Base-by-base conservation (phyloP, 2,329 filamentous ascomycete species). In the Penicillium verrucosum region DNA sequence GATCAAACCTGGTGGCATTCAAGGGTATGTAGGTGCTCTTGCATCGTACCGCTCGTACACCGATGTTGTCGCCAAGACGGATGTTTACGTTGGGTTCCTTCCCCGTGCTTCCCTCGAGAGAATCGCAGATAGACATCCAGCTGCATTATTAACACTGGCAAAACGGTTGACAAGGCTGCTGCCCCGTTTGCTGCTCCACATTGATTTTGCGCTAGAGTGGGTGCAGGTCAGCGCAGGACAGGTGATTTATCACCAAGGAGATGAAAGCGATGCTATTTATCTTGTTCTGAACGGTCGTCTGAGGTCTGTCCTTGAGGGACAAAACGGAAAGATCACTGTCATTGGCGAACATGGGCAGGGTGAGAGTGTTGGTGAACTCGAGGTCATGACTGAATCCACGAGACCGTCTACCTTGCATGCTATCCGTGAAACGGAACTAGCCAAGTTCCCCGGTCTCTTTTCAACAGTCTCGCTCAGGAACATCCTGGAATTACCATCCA, bases 401-500 rank as follows among this genome's bases (percentile, higher is more conserved):
- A 86, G 95, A n/a, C 88, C 93, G 12, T 92, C 90, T 2, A 97
- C 93, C 1, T 77, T 99, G 14, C 93, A 97, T 69, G 94, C 94
- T 5, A 99, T 99, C 65, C 89, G 94, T 56, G 94, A 97, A 63
- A 97, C 94, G 0, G 94, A 99, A 71, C 78, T 99, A 29, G 93
- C 95, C 57, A 97, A 96, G 67, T 96, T 99, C 58, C 94, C 0
- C 89, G 93, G 57, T 96, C 91, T 0, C 78, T 99, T 1, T 99
- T 99, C 80, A 99, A 99, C 79, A 99, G 94, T 69, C 83, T 99
- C 51, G 94, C 94, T 0, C 89, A 96, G 70, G 94, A 99, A 69
- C 94, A 99, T 69, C 94, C 94, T 5, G 95, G 92, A 42, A 99
- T 99, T 68, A 97, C 94, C 0, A 97, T 99, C 73, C 97, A 97